These are phyloP conservation scores for Gremmenia infestans DNA, from an alignment of 2,329 filamentous ascomycete species.

Conservation along the genomic window DNA sequence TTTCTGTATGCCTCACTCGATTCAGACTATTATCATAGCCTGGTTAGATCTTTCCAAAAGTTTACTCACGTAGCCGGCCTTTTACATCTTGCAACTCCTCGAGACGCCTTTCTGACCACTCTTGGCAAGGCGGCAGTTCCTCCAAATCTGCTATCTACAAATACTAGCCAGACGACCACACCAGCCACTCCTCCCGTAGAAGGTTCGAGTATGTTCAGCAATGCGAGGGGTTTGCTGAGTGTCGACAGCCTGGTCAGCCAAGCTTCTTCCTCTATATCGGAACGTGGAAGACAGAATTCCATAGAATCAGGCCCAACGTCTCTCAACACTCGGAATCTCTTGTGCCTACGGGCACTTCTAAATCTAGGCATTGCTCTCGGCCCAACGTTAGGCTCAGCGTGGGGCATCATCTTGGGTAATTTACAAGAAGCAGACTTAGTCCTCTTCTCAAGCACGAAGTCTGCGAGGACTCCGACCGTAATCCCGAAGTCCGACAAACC, in stretches of 20 bases:
- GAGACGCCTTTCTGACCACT: slow-evolving; percentile 92
- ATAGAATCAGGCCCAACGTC: slow-evolving; percentile 48
- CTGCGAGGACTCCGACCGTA: slow-evolving; percentile 46
- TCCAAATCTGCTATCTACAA: slow-evolving; percentile 64
- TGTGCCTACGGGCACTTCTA: slow-evolving; percentile 86
- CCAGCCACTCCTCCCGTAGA: slow-evolving; percentile 46
- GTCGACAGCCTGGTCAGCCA: slow-evolving; percentile 65
- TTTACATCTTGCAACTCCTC: slow-evolving; percentile 74
- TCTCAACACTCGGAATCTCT: slow-evolving; percentile 80
- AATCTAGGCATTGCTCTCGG: slow-evolving; percentile 94
- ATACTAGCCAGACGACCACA: slow-evolving; percentile 45
- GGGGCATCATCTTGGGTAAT: slow-evolving; percentile 88
- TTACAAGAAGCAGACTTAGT: slow-evolving; percentile 90
- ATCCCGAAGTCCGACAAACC: slow-evolving; percentile 42
- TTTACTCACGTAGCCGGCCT: slow-evolving; percentile 93
- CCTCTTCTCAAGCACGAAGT: slow-evolving; percentile 54
- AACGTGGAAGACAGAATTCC: slow-evolving; percentile 56
- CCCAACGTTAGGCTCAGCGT: slow-evolving; percentile 77
- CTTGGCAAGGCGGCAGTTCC: slow-evolving; percentile 91
- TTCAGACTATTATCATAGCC: slow-evolving; percentile 85
- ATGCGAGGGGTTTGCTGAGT: slow-evolving; percentile 67
- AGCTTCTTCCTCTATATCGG: slow-evolving; percentile 48
- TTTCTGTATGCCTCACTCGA: slow-evolving; percentile 91
- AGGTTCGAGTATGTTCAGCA: slow-evolving; percentile 54
- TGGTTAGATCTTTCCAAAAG: slow-evolving; percentile 91